phyloP scores from a whole-genome alignment of 1,284 basidiomycete genomes.

The Lentinus polychrous region DNA sequence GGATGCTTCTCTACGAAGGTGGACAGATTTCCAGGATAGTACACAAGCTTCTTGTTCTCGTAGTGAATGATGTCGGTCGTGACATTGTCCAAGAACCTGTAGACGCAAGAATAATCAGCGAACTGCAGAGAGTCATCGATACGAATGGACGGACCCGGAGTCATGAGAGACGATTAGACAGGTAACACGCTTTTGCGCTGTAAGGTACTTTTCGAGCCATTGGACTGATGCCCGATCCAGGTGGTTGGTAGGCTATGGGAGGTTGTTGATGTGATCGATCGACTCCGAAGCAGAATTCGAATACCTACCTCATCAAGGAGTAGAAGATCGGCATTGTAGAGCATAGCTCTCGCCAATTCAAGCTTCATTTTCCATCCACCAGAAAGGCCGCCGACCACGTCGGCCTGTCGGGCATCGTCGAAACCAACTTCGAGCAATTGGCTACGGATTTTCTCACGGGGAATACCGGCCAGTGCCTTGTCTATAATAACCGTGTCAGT shows the following conservation, averaged over 20 bases:
- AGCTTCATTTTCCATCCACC: constrained; percentile 99
- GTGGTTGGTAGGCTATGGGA: constrained; percentile 28
- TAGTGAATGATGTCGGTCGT: constrained; percentile 99
- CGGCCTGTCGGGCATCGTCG: constrained; percentile 79
- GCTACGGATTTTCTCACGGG: constrained; percentile 65
- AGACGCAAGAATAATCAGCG: constrained; percentile 8
- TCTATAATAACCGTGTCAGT: constrained; percentile 31
- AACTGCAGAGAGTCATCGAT: background rate
- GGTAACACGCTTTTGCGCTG: constrained; percentile 77
- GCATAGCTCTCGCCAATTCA: constrained; percentile 89
- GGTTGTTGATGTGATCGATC: background rate
- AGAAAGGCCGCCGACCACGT: constrained; percentile 85
- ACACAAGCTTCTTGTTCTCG: constrained; percentile 93
- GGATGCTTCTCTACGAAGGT: constrained; percentile 90
- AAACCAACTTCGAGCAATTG: constrained; percentile 89
- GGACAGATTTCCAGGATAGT: constrained; percentile 93
- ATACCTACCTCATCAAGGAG: constrained; percentile 81
- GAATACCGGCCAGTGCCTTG: constrained; percentile 49
- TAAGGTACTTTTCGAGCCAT: constrained; percentile 92
- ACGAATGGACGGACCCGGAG: constrained; percentile 63
- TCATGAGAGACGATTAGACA: constrained; percentile 97
- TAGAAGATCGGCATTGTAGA: constrained; percentile 92
- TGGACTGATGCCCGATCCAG: constrained; percentile 86
- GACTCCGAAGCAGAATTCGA: constrained; percentile 2
- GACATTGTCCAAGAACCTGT: constrained; percentile 90